Evolutionary conservation across 176 grass and related monocot species (phyloP), one percentile per base, ranked within the genome.

Genomic region (Secale cereale): DNA sequence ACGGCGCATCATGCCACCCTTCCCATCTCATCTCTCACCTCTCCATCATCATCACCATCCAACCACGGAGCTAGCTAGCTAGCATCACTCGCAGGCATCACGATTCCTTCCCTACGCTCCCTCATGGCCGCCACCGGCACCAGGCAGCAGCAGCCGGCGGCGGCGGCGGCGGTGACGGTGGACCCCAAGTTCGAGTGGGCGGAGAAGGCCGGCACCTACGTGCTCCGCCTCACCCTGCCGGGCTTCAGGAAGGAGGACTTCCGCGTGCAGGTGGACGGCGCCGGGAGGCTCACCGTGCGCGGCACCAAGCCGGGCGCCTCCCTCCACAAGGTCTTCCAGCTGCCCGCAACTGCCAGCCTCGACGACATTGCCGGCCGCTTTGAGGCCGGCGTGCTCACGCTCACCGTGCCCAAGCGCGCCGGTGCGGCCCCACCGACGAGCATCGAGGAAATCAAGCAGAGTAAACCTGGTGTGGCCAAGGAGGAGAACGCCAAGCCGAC

Each of bases 181-280:
- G 68, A 71, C 36, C 69, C 71, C 6, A 52, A 75, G 72, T 75
- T 75, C 72, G 72, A 75, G 26, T 30, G 7, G 43, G 8, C 26
- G 26, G 72, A 75, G 26, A 75, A 52, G 43, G 15, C 41, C 8
- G 43, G 26, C 43, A 31, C 7, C 72, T 75, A 52, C 43, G 72
- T 52, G 14, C 41, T 75, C 26, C 26, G 72, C 3, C 43, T 75
- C 23, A 0, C 7, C 1, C 72, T 75, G 14, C 1, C 75, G 86
- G 93, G 89, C 20, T 91, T 94, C 83, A 86, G 8, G 46, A 90
- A 90, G 62, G 86, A 92, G 52, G 88, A 95, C 78, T 86, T 98
- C 78, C 72, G 68, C 28, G 91, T 98, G 22, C 86, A 87, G 59
- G 35, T 94, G 7, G 88, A 94, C 80, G 13, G 39, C 77, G 28